Evolutionary conservation across 805 yeast species (phyloP), one percentile per base, ranked within the genome.

Genomic region (Candida alai): DNA sequence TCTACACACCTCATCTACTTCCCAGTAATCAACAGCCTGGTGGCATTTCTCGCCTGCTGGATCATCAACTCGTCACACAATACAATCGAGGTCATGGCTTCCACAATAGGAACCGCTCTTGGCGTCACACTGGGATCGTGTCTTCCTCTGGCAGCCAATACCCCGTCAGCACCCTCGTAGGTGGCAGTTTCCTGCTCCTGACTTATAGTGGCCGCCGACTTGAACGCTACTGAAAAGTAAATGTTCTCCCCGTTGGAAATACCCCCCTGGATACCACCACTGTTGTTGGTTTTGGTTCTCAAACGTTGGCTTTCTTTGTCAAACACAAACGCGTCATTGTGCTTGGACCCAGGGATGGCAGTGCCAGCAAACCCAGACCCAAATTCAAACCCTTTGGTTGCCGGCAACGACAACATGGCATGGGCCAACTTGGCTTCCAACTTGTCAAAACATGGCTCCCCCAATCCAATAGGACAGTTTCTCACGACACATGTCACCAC

Each of bases 41-140:
- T 31, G 29, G 48, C 44, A 14, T 83, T 87, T 61, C 98, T 78
- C 20, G 95, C 70, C 60, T 84, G 82, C 65, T 90, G 98, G 30
- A 89, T 73, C 65, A 93, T 63, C 37, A 84, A 64, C 36, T 85
- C 79, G 59, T 93, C 98, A 27, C 90, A 90, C 43, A 90, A 62
- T 2, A 87, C 96, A 45, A 93, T 70, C n/a, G 97, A 93, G 31
- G 97, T 77, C 97, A 93, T 90, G 25, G 97, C 86, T 68, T 93
- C 98, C 19, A 93, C 97, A 52, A 93, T 93, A 34, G 98, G 97
- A 41, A 93, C 87, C 24, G 98, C 98, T 61, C 98, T 80, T 46
- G 98, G 98, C 14, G 95, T 95, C 36, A 93, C 98, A 52, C 89
- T 86, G 21, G 98, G 98, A 58, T 93, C 98, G 54, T 93, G 98